These are phyloP conservation scores for Entomortierella beljakovae DNA, from an alignment of 192 early-diverging fungal genomes.

Conservation along the genomic window DNA sequence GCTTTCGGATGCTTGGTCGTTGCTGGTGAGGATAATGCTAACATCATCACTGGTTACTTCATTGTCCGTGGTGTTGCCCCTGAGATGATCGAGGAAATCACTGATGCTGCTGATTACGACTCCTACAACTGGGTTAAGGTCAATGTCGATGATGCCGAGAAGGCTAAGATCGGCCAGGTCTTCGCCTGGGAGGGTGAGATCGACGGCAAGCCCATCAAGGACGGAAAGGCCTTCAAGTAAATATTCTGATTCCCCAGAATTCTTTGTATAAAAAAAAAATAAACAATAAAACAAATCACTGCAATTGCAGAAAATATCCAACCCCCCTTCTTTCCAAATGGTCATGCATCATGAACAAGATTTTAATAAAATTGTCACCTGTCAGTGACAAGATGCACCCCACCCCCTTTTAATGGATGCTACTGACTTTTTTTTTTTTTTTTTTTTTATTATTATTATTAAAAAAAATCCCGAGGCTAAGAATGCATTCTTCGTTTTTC, in stretches of 20 bases:
- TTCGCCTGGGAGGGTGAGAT: slow-evolving; percentile 87
- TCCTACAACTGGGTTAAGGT: slow-evolving; percentile 86
- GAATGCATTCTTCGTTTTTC: background rate
- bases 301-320: background rate
- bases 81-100: slow-evolving; percentile 50
- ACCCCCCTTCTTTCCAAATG: background rate
- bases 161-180: slow-evolving; percentile 41
- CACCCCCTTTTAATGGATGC: background rate
- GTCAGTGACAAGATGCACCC: background rate
- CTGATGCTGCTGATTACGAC: slow-evolving; percentile 89
- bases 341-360: too few relatives aligned
- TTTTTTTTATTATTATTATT: background rate
- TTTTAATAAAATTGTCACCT: background rate
- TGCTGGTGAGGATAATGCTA: slow-evolving; percentile 86
- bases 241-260: background rate
- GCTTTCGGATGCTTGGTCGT: slow-evolving; percentile 91
- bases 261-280: too few relatives aligned
- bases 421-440: slow-evolving; percentile 2
- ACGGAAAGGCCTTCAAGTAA: slow-evolving; percentile 93
- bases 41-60: slow-evolving; percentile 95
- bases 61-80: slow-evolving; percentile 80
- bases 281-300: too few relatives aligned
- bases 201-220: slow-evolving; percentile 78
- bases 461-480: background rate
- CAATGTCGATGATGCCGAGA: slow-evolving; percentile 72